phyloP scores from a whole-genome alignment of 441 rosid species.

The Gossypium trilobum region DNA sequence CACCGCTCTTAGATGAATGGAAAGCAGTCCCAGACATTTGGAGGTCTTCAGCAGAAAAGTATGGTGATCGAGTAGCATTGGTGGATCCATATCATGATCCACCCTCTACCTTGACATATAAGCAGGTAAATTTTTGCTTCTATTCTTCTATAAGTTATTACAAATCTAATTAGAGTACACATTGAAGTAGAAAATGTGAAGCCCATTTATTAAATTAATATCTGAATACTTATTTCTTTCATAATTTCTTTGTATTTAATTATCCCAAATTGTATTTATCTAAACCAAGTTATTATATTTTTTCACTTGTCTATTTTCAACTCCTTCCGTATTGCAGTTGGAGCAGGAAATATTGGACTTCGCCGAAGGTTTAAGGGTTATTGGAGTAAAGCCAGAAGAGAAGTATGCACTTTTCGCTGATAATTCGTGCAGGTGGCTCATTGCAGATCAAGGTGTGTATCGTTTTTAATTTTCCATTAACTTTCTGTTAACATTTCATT shows the following conservation, averaged over 20 bases:
- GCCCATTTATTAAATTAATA: neutral
- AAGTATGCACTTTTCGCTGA: conserved; percentile 85
- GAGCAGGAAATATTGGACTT: conserved; percentile 80
- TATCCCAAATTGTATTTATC: neutral
- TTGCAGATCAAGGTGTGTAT: conserved; percentile 85
- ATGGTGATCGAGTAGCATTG: conserved; percentile 64
- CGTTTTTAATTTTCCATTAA: conserved; percentile 4
- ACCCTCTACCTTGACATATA: conserved; percentile 65
- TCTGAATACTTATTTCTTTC: conserved; percentile 4
- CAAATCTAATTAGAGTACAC: neutral
- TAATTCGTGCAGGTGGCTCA: conserved; percentile 91
- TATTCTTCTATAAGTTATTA: neutral
- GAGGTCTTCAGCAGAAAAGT: conserved; percentile 73
- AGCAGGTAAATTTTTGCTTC: conserved; percentile 38
- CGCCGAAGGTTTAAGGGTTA: conserved; percentile 76
- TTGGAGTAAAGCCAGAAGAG: conserved; percentile 78
- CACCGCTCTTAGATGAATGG: conserved; percentile 48
- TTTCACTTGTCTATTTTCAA: conserved; percentile 8
- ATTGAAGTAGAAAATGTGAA: neutral
- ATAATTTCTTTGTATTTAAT: neutral
- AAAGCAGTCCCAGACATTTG: conserved; percentile 83
- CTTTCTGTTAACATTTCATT: neutral
- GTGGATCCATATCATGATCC: conserved; percentile 85
- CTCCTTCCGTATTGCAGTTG: conserved; percentile 42
- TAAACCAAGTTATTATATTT: neutral